phyloP scores from a whole-genome alignment of 2,329 filamentous ascomycete species.

The Thyridium curvatum region DNA sequence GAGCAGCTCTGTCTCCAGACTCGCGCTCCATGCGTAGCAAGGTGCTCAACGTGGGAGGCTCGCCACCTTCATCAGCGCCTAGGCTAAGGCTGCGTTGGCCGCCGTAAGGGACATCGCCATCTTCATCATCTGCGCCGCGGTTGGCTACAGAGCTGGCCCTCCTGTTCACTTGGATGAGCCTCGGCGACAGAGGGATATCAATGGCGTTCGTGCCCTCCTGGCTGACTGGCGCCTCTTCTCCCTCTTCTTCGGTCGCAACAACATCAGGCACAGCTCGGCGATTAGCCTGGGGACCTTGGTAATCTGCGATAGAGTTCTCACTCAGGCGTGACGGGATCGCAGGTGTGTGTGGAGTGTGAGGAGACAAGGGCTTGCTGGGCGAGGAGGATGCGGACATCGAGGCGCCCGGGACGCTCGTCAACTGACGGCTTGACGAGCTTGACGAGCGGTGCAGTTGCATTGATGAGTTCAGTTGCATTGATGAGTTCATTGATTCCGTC shows the following conservation, averaged over 20 bases:
- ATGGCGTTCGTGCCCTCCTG: constrained; percentile 58
- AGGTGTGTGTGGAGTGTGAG: constrained; percentile 86
- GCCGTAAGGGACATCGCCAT: constrained; percentile 53
- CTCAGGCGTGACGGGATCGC: constrained; percentile 91
- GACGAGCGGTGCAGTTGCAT: constrained; percentile 78
- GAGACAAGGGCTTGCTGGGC: constrained; percentile 82
- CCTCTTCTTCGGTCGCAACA: constrained; percentile 20
- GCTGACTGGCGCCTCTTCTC: constrained; percentile 27
- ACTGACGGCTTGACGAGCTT: constrained; percentile 59
- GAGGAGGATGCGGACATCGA: constrained; percentile 83
- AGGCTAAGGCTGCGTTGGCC: constrained; percentile 62
- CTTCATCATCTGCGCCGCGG: constrained; percentile 52
- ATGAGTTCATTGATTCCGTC: constrained; percentile 90
- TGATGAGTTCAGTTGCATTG: constrained; percentile 76
- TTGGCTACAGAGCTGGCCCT: constrained; percentile 65
- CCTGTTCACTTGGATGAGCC: constrained; percentile 45
- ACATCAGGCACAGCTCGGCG: constrained; percentile 6
- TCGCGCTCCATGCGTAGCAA: constrained; percentile 43
- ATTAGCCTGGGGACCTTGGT: constrained; percentile 29
- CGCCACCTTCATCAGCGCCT: constrained; percentile 53
- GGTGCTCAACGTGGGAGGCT: constrained; percentile 58
- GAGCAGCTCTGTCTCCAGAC: constrained; percentile 20
- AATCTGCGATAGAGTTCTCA: constrained; percentile 78
- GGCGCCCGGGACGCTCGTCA: constrained; percentile 56
- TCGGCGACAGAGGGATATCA: constrained; percentile 67